These are phyloP conservation scores for Cryptosporidium canis DNA, from an alignment of 169 alveolate genomes.

Conservation along the genomic window DNA sequence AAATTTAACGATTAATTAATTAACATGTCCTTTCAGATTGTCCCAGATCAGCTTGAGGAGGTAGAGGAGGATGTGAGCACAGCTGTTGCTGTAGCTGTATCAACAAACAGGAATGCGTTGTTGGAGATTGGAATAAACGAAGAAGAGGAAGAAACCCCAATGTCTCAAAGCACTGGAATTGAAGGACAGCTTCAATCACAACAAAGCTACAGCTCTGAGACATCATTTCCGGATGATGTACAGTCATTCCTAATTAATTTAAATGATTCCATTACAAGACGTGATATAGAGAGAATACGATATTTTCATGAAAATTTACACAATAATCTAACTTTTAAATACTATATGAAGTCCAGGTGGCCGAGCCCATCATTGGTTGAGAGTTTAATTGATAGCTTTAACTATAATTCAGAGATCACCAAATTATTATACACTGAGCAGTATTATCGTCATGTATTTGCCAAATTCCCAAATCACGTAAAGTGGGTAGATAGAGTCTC, in stretches of 20 bases:
- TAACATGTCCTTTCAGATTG: conserved; percentile 52
- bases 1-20: neutral
- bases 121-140: conserved; percentile 26
- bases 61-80: conserved; percentile 64
- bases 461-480: conserved; percentile 54
- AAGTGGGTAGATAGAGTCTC: conserved; percentile 68
- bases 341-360: conserved; percentile 64
- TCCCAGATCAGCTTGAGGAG: conserved; percentile 60
- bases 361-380: conserved; percentile 49
- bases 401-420: neutral
- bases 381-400: conserved; percentile 6
- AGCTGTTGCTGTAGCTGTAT: conserved; percentile 68
- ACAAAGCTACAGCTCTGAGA: conserved; percentile 10
- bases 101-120: conserved; percentile 23
- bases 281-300: conserved; percentile 66
- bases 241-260: conserved; percentile 30
- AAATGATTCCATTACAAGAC: conserved; percentile 13
- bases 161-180: conserved; percentile 20
- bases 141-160: conserved; percentile 56
- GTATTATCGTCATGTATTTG: conserved; percentile 70
- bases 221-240: conserved; percentile 54
- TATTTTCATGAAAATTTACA: conserved; percentile 12
- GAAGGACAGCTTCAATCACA: conserved; percentile 20
- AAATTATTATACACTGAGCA: conserved; percentile 33
- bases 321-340: conserved; percentile 29